phyloP scores from a whole-genome alignment of 768 basidiomycete species.

The Lactarius evosmus region DNA sequence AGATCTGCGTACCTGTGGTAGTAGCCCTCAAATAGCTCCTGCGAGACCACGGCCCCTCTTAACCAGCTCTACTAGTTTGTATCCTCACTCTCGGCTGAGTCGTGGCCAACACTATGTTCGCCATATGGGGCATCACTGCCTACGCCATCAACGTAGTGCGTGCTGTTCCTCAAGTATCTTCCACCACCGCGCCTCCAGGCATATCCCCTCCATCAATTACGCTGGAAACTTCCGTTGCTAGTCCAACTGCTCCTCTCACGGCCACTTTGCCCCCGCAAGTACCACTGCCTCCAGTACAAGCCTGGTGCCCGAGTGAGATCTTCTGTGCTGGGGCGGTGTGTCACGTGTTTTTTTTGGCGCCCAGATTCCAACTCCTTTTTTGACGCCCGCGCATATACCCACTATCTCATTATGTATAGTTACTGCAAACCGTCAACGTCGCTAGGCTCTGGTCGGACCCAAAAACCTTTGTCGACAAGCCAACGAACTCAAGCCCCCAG shows the following conservation, averaged over 20 bases:
- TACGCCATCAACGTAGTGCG: conserved; percentile 4
- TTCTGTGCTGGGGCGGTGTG: conserved; percentile 78
- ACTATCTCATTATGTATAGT: conserved; percentile 37
- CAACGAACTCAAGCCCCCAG: conserved; percentile 64
- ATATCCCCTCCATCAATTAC: conserved; percentile 38
- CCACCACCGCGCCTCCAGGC: conserved; percentile 23
- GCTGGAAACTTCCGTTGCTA: conserved; percentile 60
- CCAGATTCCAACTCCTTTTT: neutral
- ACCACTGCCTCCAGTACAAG: conserved; percentile 61
- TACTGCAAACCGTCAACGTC: conserved; percentile 83
- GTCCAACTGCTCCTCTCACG: conserved; percentile 53
- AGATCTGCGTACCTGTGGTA: neutral
- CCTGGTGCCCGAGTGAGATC: conserved; percentile 74
- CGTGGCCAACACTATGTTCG: conserved; percentile 32
- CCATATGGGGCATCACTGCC: conserved; percentile 29
- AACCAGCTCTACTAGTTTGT: neutral
- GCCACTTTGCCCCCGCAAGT: conserved; percentile 62
- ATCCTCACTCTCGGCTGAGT: neutral
- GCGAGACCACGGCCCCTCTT: neutral
- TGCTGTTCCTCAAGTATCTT: conserved; percentile 23
- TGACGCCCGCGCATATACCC: conserved; percentile 17
- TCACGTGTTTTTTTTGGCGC: conserved; percentile 16
- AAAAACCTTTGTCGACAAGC: conserved; percentile 90
- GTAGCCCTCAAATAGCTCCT: neutral
- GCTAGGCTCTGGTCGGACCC: conserved; percentile 72